Percentiles rank a stretch among this genome's conserved stretches.
Evolutionary conservation across 345 rosid species (phyloP).

Genomic region (Excoecaria cochinchinensis): DNA sequence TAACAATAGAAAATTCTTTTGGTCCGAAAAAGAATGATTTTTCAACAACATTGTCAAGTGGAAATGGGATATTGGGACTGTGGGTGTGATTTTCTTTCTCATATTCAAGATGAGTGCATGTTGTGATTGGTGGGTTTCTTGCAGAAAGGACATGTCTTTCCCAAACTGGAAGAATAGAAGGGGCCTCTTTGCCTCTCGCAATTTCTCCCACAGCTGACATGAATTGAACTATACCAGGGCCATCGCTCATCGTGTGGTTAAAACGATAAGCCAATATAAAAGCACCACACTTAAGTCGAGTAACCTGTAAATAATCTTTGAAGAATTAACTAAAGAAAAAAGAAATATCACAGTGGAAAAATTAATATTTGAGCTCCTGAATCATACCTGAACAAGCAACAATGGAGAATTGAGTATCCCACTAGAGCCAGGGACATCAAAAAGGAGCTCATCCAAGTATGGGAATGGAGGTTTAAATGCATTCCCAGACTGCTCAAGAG

Average conservation of each 20-base stretch:
- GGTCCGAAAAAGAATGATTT: conserved; percentile 23
- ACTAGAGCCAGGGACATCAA: conserved; percentile 28
- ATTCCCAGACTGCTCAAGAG: conserved; percentile 15
- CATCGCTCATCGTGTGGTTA: conserved; percentile 23
- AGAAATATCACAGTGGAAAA: neutral
- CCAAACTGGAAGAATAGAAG: conserved; percentile 21
- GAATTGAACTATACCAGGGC: conserved; percentile 13
- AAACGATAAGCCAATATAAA: conserved; percentile 19
- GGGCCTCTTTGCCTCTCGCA: conserved; percentile 6
- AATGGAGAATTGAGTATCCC: conserved; percentile 20
- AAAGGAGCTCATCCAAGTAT: conserved; percentile 21
- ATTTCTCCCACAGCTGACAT: conserved; percentile 19
- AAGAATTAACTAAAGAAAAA: neutral
- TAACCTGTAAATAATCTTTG: conserved; percentile 6
- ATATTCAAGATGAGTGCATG: conserved; percentile 18
- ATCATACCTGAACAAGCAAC: conserved; percentile 21
- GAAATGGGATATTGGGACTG: neutral
- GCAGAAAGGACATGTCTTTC: conserved; percentile 22
- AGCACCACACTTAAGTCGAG: conserved; percentile 25
- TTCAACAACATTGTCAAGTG: conserved; percentile 9
- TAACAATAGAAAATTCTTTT: neutral
- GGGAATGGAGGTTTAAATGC: conserved; percentile 22
- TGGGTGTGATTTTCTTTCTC: conserved; percentile 8
- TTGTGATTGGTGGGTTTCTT: conserved; percentile 9
- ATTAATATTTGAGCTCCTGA: neutral